A percentile compares a stretch with the other conserved stretches of the same genome.
phyloP scores from a whole-genome alignment of 2,329 filamentous ascomycete genomes.

The Penicillium sp. region DNA sequence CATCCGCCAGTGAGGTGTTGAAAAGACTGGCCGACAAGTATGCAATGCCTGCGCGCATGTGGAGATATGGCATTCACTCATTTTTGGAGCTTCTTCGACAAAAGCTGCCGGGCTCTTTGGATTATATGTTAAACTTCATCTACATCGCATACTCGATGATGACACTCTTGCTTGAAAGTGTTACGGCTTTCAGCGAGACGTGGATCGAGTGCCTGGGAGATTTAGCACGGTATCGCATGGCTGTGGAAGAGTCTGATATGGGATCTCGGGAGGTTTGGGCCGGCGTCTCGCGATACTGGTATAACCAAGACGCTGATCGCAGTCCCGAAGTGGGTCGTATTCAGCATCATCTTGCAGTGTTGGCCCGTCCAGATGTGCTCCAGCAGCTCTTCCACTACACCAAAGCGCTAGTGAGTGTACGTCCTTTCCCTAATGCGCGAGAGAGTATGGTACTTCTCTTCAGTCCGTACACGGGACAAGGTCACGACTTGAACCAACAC shows the following conservation, averaged over 20 bases:
- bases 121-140: slow-evolving; percentile 90
- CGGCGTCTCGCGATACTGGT: slow-evolving; percentile 79
- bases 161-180: slow-evolving; percentile 81
- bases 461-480: slow-evolving; percentile 49
- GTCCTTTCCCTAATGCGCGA: slow-evolving; percentile 59
- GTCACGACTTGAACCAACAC: slow-evolving; percentile 32
- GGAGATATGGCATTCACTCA: slow-evolving; percentile 87
- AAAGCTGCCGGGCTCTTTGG: slow-evolving; percentile 73
- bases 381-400: slow-evolving; percentile 64
- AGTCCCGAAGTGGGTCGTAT: slow-evolving; percentile 75
- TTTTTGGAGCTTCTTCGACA: slow-evolving; percentile 78
- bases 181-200: slow-evolving; percentile 78
- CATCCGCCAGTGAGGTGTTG: slow-evolving; percentile 70
- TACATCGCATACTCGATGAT: slow-evolving; percentile 90
- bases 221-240: slow-evolving; percentile 83
- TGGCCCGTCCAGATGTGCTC: slow-evolving; percentile 61
- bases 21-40: slow-evolving; percentile 75
- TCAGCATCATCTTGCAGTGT: slow-evolving; percentile 81
- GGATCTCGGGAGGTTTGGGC: slow-evolving; percentile 80
- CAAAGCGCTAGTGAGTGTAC: slow-evolving; percentile 59
- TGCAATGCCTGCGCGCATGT: slow-evolving; percentile 90
- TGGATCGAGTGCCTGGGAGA: slow-evolving; percentile 96
- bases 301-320: slow-evolving; percentile 76
- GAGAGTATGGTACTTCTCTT: slow-evolving; percentile 62
- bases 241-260: slow-evolving; percentile 81